A percentile compares a stretch with the other conserved stretches of the same genome.
These are phyloP conservation scores for Cryptococcus floricola DNA, from an alignment of 1,284 basidiomycete species.

Conservation along the genomic window DNA sequence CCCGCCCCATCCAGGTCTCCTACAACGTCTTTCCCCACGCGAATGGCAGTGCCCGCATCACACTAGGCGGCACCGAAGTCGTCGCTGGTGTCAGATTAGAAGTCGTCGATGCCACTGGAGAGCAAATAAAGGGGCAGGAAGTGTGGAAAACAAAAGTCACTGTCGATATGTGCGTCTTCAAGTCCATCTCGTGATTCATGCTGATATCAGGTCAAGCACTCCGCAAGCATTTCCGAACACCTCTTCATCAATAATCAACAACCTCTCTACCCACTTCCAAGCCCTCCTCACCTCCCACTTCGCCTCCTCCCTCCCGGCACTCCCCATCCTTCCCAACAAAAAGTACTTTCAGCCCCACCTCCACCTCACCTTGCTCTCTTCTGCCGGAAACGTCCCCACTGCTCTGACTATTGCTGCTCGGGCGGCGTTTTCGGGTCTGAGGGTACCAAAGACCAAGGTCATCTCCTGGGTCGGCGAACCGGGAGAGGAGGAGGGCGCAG, in stretches of 20 bases:
- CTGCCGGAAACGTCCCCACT: constrained; percentile 31
- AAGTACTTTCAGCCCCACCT: constrained; percentile 47
- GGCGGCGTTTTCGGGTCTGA: constrained; percentile 40
- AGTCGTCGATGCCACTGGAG: constrained; percentile 32
- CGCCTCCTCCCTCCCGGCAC: constrained; percentile 37
- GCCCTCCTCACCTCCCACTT: constrained; percentile 42
- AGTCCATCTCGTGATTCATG: background rate
- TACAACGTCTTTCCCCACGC: constrained; percentile 47
- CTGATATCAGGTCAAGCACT: constrained; percentile 22
- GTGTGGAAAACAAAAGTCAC: constrained; percentile 41
- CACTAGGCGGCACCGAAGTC: constrained; percentile 42
- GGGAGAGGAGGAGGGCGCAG: constrained; percentile 17
- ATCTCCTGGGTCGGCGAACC: constrained; percentile 37
- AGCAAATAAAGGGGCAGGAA: constrained; percentile 15
- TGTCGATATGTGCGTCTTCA: constrained; percentile 45
- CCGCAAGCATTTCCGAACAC: constrained; percentile 44
- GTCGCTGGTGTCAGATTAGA: constrained; percentile 46
- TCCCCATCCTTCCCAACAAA: constrained; percentile 38
- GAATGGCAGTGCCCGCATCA: constrained; percentile 42
- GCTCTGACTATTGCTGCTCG: constrained; percentile 40
- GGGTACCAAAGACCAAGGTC: constrained; percentile 39
- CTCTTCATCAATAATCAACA: constrained; percentile 17
- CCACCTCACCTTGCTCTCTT: constrained; percentile 42
- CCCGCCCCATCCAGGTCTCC: constrained; percentile 35
- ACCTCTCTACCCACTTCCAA: constrained; percentile 34